Conservation (phyloP, 2,329 filamentous ascomycete species). For the Fusarium dimerum region DNA sequence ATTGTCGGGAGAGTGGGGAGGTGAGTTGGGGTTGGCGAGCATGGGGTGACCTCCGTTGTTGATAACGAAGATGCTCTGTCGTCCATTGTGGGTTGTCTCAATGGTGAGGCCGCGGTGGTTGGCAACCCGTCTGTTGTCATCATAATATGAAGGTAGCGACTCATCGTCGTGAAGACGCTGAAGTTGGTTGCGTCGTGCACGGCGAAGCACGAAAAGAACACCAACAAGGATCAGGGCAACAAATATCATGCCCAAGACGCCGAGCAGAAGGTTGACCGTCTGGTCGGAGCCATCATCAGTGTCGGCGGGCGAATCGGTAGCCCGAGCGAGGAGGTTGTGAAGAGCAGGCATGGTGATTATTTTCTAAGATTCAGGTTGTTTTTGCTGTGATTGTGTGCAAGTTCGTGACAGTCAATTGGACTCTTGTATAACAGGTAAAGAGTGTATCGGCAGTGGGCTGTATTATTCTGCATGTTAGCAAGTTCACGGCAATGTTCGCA, state of each 20-base stretch:
- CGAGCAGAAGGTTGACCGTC: constrained; percentile 76
- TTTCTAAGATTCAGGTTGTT: constrained; percentile 10
- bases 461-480: constrained; percentile 25
- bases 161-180: constrained; percentile 42
- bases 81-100: constrained; percentile 55
- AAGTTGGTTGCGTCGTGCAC: constrained; percentile 55
- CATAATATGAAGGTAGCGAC: constrained; percentile 70
- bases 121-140: constrained; percentile 52
- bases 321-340: constrained; percentile 24
- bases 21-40: constrained; percentile 72
- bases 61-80: constrained; percentile 74
- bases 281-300: constrained; percentile 52
- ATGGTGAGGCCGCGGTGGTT: constrained; percentile 60
- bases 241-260: constrained; percentile 76
- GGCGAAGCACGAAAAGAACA: constrained; percentile 71
- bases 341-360: constrained; percentile 29
- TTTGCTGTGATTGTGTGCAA: constrained; percentile 13
- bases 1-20: constrained; percentile 76
- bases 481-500: constrained; percentile 6
- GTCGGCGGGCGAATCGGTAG: constrained; percentile 32
- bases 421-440: constrained; percentile 23
- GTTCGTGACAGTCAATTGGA: constrained; percentile 18
- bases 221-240: constrained; percentile 68
- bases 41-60: constrained; percentile 76
- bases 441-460: constrained; percentile 17